These are phyloP conservation scores for Coemansia sp. DNA, from an alignment of 192 early-diverging fungal species.

Conservation along the genomic window DNA sequence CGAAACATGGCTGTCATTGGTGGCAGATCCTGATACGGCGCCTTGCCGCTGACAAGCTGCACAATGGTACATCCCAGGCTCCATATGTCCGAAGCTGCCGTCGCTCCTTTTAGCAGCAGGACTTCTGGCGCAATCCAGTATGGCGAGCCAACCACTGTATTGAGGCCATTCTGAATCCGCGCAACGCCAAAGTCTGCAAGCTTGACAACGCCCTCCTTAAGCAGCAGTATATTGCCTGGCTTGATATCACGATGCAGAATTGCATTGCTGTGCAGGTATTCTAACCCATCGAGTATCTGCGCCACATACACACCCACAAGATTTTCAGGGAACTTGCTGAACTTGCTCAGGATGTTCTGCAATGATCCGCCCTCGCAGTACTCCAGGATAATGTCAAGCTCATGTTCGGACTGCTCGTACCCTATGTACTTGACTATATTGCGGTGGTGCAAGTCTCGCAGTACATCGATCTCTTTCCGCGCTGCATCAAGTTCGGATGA, in stretches of 20 bases:
- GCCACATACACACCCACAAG: slow-evolving; percentile 70
- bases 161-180: slow-evolving; percentile 60
- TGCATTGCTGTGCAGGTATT: slow-evolving; percentile 58
- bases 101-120: slow-evolving; percentile 64
- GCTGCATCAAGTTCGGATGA: slow-evolving; percentile 60
- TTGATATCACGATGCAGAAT: slow-evolving; percentile 63
- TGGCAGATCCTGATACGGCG: slow-evolving; percentile 68
- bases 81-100: slow-evolving; percentile 72
- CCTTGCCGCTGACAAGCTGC: slow-evolving; percentile 67
- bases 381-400: slow-evolving; percentile 84
- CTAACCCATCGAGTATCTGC: slow-evolving; percentile 58
- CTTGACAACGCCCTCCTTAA: slow-evolving; percentile 70
- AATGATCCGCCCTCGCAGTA: slow-evolving; percentile 74
- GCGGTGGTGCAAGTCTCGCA: slow-evolving; percentile 71
- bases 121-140: slow-evolving; percentile 82
- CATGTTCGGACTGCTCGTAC: slow-evolving; percentile 67
- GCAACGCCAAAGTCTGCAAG: slow-evolving; percentile 79
- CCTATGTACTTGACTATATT: slow-evolving; percentile 75
- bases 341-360: slow-evolving; percentile 68
- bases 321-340: slow-evolving; percentile 70
- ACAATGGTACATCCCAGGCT: slow-evolving; percentile 71
- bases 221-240: slow-evolving; percentile 66
- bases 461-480: slow-evolving; percentile 78
- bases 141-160: slow-evolving; percentile 70
- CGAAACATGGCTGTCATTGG: slow-evolving; percentile 69